Evolutionary conservation across 345 rosid species (phyloP).

Genomic region (Syzygium oleosum): DNA sequence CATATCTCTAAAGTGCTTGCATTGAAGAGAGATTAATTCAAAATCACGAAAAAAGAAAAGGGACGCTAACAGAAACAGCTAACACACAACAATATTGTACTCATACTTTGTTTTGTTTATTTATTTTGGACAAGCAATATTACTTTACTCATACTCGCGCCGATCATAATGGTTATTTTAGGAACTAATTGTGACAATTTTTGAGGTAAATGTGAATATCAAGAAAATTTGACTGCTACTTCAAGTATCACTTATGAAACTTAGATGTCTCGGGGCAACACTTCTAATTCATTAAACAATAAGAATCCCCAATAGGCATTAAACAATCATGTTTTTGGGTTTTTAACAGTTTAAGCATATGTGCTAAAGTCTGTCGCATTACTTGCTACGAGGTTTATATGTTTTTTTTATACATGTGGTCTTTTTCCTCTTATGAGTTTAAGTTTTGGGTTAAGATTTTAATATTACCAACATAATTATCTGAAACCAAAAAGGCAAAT

Average conservation of each 20-base stretch:
- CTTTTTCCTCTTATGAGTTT: background rate
- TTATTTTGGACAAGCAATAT: background rate
- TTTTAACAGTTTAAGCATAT: background rate
- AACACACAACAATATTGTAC: background rate
- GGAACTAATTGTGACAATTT: background rate
- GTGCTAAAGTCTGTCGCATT: background rate
- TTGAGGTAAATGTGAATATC: too few relatives aligned
- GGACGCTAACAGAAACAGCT: background rate
- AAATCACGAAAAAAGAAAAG: background rate
- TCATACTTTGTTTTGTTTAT: background rate
- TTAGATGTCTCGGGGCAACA: too few relatives aligned
- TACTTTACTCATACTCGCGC: background rate
- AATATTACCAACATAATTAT: background rate
- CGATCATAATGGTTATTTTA: background rate
- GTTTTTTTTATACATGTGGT: background rate
- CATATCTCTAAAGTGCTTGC: background rate
- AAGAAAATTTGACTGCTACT: too few relatives aligned
- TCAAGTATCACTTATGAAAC: background rate
- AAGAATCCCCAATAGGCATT: background rate
- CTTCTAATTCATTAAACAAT: background rate
- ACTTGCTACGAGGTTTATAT: background rate
- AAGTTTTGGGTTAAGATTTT: background rate
- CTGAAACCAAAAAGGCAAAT: background rate
- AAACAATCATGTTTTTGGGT: background rate
- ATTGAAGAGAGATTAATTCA: background rate